Evolutionary conservation across 371 early-diverging fungal species (phyloP), one percentile per base, ranked within the genome.

Genomic region (Rhizopus sp.): DNA sequence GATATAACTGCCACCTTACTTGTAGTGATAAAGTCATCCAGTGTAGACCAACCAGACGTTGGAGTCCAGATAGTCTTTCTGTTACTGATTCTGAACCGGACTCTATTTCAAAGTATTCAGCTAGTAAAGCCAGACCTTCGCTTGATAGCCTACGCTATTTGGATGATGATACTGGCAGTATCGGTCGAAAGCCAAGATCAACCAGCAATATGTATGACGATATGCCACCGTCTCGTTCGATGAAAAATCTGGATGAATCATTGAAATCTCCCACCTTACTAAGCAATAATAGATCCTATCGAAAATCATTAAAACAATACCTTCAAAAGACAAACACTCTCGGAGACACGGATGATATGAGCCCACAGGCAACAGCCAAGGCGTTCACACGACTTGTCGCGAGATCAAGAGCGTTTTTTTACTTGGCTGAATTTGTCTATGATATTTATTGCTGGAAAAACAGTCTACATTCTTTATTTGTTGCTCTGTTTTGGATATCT

Each of bases 21-120:
- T 77, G 77, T 54, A 69, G 69, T 33, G 70, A 73, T 39, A 60
- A 66, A 58, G 73, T 73, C 6, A 64, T 72, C 34, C 71, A 77
- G 46, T 77, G 73, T 56, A 48, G 71, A 37, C 60, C 64, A 16
- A 42, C 63, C 17, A 57, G 77, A 53, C 66, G 71, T 7, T 52
- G 52, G 30, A 73, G 71, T 45, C 71, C 73, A 45, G 70, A 72
- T 53, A 64, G 68, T 13, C 57, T 77, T 2, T 77, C 77, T 34
- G 64, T 77, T 4, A 77, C 77, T 2, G 77, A 77, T 55, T 75
- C 77, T 15, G 77, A 77, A 59, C 71, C 72, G 32, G 75, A 75
- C 50, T 75, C 75, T 4, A 39, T 73, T 44, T 67, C 72, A 0
- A 75, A 69, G 61, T 59, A 70, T 42, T 64, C 63, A 30, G 35